Base-by-base conservation (phyloP, 768 basidiomycete genomes). In the Tulasnella sp. region DNA sequence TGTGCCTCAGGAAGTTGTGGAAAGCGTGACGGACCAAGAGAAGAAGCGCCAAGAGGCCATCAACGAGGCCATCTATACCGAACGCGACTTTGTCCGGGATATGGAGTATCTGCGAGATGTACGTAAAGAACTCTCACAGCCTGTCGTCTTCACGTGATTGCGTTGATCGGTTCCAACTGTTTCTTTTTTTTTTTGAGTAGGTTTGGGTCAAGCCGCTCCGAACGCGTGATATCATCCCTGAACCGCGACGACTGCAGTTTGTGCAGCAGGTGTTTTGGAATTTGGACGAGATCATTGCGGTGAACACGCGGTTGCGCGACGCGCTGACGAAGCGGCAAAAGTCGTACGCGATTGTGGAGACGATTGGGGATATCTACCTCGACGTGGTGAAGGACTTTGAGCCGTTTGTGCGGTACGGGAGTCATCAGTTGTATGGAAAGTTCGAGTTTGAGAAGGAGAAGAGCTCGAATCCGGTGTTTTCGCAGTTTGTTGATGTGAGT, bases 401-500 rank as follows among this genome's bases (percentile, higher is more conserved):
- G 8, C 96, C 96, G 1, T 99, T 97, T 65, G 92, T 98, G 46
- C 81, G 80, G 32, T 99, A 98, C 65, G 96, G 94, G 41, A 83
- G 91, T 7, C 94, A 98, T 67, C 96, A 99, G 69, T 73, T 97
- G 57, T 97, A 94, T 66, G 96, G 96, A 11, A 99, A 98, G 70
- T 97, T 90, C 67, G 93, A 97, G 71, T 98, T 99, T 68, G 96
- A 99, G 74, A 94, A 89, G 76, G 96, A 98, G 76, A 98, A 97
- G 74, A 82, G 77, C 55, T 77, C 82, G 49, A 99, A 99, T 71
- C 79, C 85, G 4, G 86, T 82, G 11, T 99, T 99, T 71, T 85
- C 90, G 51, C 80, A 81, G 59, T 99, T 98, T 68, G 96, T 98
- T 29, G 96, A 98, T 76, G 92, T 90, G 63, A 51, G 80, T 75